Evolutionary conservation across 768 basidiomycete species (phyloP).

Genomic region (Collybia nuda): DNA sequence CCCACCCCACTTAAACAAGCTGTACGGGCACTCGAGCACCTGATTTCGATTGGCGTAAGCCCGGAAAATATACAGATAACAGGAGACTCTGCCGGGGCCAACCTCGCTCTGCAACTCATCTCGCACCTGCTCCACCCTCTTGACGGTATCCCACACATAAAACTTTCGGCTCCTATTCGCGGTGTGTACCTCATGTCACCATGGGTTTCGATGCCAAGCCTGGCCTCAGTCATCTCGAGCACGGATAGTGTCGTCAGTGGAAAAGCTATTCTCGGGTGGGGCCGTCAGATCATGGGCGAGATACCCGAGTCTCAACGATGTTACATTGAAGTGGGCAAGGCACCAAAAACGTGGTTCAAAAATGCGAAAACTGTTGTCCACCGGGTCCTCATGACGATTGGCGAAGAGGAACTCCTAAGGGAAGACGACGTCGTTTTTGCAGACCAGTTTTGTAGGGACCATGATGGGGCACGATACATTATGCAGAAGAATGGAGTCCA

Average conservation of each 20-base stretch:
- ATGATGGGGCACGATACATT: constrained; percentile 15
- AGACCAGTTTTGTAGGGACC: background rate
- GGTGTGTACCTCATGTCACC: constrained; percentile 31
- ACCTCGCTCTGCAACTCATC: constrained; percentile 25
- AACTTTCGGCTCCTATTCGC: constrained; percentile 15
- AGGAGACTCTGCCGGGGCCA: constrained; percentile 33
- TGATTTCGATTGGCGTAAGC: constrained; percentile 23
- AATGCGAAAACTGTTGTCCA: constrained; percentile 19
- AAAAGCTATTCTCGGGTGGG: constrained; percentile 10
- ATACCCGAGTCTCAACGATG: constrained; percentile 10
- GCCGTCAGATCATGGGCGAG: constrained; percentile 8
- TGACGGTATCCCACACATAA: constrained; percentile 11
- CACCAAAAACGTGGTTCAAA: constrained; percentile 23
- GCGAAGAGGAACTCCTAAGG: constrained; percentile 19
- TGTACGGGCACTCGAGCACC: constrained; percentile 22
- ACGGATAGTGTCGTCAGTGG: constrained; percentile 18
- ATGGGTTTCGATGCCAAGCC: constrained; percentile 20
- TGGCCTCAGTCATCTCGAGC: constrained; percentile 12
- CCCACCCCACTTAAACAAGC: constrained; percentile 28
- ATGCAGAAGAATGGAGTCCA: constrained; percentile 34
- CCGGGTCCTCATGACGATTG: constrained; percentile 23
- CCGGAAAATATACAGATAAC: constrained; percentile 25
- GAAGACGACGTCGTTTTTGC: constrained; percentile 18
- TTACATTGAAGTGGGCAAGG: constrained; percentile 17
- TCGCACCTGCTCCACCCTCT: constrained; percentile 30